phyloP scores from a whole-genome alignment of 2,329 filamentous ascomycete genomes.

The Madurella mycetomatis region DNA sequence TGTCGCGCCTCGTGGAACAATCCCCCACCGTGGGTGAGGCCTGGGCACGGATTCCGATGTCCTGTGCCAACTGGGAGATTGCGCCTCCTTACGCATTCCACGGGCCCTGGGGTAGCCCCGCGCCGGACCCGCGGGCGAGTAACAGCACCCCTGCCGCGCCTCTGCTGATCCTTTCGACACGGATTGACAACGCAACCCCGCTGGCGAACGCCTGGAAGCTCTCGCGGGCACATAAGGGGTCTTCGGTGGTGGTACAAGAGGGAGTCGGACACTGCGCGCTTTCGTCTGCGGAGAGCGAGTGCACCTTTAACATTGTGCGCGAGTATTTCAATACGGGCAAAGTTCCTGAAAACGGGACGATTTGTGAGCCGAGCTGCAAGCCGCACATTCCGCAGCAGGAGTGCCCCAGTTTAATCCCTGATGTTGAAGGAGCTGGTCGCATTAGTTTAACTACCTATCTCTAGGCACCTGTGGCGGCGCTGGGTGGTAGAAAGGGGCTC shows the following conservation, averaged over 20 bases:
- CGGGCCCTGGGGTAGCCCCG: constrained; percentile 13
- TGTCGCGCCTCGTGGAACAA: not conserved
- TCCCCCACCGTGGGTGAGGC: constrained; percentile 11
- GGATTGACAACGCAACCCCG: constrained; percentile 14
- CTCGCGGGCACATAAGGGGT: constrained; percentile 3
- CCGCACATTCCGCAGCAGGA: constrained; percentile 6
- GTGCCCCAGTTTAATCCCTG: constrained; percentile 3
- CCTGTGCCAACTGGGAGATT: constrained; percentile 11
- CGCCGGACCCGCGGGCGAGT: not conserved
- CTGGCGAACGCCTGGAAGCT: constrained; percentile 13
- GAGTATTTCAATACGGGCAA: constrained; percentile 12
- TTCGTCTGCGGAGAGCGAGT: constrained; percentile 4
- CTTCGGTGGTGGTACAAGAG: constrained; percentile 14
- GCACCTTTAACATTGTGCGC: constrained; percentile 3
- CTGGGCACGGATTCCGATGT: constrained; percentile 6
- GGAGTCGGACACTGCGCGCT: constrained; percentile 8
- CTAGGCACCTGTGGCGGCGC: too few species aligned
- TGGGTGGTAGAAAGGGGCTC: too few species aligned
- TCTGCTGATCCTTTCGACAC: constrained; percentile 14
- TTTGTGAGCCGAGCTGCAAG: constrained; percentile 10
- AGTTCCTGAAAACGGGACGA: constrained; percentile 10
- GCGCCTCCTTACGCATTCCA: constrained; percentile 3
- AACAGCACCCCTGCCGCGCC: not conserved
- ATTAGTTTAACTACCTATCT: too few species aligned
- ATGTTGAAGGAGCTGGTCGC: too few species aligned